These are phyloP conservation scores for Salicornia ramosissima DNA, from an alignment of 148 eudicot species.

Conservation along the genomic window DNA sequence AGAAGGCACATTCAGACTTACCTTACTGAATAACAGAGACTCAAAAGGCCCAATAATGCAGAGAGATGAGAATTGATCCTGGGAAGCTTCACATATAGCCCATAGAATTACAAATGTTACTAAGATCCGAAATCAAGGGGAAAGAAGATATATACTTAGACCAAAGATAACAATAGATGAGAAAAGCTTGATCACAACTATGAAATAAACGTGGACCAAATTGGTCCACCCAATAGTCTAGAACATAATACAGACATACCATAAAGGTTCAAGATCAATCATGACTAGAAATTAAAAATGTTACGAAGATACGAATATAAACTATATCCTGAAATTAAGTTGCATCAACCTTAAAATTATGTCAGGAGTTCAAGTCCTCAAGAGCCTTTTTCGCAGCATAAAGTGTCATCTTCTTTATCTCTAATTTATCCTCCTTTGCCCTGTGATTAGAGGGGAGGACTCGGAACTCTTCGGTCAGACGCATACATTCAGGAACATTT, in stretches of 20 bases:
- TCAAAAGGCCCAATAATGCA: no score
- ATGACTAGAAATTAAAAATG: neutral
- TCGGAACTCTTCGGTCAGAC: conserved; percentile 44
- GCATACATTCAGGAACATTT: conserved; percentile 44
- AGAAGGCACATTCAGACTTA: no score
- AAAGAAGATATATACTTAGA: no score
- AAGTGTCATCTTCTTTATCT: conserved; percentile 44
- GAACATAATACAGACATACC: neutral
- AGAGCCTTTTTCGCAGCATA: conserved; percentile 37
- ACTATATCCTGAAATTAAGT: conserved; percentile 8
- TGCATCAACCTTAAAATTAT: neutral
- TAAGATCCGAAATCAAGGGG: no score
- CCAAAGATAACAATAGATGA: no score
- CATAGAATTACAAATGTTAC: no score
- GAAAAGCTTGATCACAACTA: no score
- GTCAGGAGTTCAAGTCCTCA: conserved; percentile 30
- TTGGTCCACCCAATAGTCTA: conserved; percentile 7
- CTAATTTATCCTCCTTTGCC: conserved; percentile 48
- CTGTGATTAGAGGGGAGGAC: conserved; percentile 38
- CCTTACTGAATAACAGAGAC: no score
- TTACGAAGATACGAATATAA: neutral
- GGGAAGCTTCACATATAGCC: no score
- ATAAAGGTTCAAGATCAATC: conserved; percentile 15
- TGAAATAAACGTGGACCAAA: conserved; percentile 9
- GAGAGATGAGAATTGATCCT: no score